Base-by-base conservation (phyloP, 129 eudicot genomes). In the Solidago caesia region DNA sequence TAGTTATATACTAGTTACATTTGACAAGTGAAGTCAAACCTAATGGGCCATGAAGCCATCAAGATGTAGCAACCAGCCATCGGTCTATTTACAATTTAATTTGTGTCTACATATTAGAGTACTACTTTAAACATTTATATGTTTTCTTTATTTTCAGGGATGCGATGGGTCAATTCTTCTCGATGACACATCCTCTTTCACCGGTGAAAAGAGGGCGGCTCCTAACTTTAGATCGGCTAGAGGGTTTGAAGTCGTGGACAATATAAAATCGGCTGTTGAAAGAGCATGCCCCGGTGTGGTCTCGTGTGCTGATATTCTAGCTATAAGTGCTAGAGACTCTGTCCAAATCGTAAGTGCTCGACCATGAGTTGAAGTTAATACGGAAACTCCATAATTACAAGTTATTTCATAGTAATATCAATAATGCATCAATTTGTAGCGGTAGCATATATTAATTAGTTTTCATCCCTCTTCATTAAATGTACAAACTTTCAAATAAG, bases 131-230 rank as follows among this genome's bases (percentile, higher is more conserved):
- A 42, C 13, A 0, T 44, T 27, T 6, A 39, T 43, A 5, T 13
- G 12, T 21, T 56, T 65, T 39, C 7, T 11, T 57, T 21, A n/a
- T 14, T 74, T 67, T 41, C 70, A 92, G 98, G 98, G 98, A 74
- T 92, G 98, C 25, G 96, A 92, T 43, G 98, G 95, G 63, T 92
- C 98, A 12, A 33, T 92, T 74, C 92, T 92, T 13, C 88, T 93
- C 2, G 98, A 93, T 39, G 98, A 93, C 53, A 90, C 96, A 49
- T 86, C 97, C 44, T 82, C 92, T 0, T 83, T 93, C 71, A 82
- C 60, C 0, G 96, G 98, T 29, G 98, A 93, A 77, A 93, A 93
- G 53, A 82, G 62, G 25, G 98, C 97, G 4, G 64, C 85, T 53
- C 97, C 98, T 0, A 93, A 93, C 76, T 76, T 75, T 0, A 77